A percentile compares a stretch with the other conserved stretches of the same genome.
phyloP scores from a whole-genome alignment of 768 basidiomycete species.

The Pulveroboletus sp. region DNA sequence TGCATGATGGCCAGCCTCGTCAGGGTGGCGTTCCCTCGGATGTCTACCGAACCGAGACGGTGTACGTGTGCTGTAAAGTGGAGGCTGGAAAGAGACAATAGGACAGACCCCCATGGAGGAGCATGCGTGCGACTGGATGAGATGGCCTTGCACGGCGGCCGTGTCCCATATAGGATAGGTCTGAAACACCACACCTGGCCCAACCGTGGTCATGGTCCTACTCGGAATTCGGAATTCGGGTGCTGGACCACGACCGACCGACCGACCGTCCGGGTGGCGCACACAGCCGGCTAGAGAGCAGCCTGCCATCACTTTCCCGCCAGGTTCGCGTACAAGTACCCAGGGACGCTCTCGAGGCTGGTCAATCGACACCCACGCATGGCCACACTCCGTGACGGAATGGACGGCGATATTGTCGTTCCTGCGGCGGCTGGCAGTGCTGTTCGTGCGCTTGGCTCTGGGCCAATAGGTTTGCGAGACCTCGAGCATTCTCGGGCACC shows the following conservation, averaged over 20 bases:
- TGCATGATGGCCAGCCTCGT: no score
- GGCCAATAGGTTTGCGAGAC: neutral
- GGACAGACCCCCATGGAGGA: neutral
- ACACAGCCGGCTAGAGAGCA: no score
- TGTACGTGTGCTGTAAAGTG: neutral
- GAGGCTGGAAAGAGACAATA: neutral
- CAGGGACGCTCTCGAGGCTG: neutral
- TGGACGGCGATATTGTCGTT: neutral
- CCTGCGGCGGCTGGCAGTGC: constrained; percentile 13
- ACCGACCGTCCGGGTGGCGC: no score
- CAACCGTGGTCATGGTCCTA: neutral
- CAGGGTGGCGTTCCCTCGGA: no score
- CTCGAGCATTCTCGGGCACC: neutral
- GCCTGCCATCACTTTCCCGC: neutral
- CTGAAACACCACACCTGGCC: constrained; percentile 14
- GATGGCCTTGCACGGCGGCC: constrained; percentile 3
- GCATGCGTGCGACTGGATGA: neutral
- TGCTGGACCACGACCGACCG: no score
- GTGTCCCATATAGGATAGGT: neutral
- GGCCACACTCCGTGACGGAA: constrained; percentile 11
- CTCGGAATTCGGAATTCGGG: constrained; percentile 10
- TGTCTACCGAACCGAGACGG: neutral
- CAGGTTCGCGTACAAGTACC: neutral
- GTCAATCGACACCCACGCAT: constrained; percentile 1
- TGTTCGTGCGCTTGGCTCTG: neutral